phyloP scores from a whole-genome alignment of 2,329 filamentous ascomycete genomes.

The Biscogniauxia mediterranea region DNA sequence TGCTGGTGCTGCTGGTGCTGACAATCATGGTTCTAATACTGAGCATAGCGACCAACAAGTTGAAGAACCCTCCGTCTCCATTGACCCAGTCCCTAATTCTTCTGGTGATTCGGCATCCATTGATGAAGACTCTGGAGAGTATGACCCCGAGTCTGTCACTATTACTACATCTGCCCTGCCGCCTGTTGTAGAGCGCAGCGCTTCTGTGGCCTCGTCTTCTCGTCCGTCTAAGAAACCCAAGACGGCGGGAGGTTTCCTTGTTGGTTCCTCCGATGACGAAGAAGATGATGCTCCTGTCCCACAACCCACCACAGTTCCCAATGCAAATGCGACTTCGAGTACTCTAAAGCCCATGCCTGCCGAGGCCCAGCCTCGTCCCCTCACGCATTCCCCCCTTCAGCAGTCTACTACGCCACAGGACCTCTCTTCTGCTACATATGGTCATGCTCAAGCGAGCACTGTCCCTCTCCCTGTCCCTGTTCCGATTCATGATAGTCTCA shows the following conservation, averaged over 20 bases:
- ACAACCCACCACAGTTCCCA: neutral
- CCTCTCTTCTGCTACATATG: neutral
- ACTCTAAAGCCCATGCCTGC: slow-evolving; percentile 26
- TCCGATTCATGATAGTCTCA: slow-evolving; percentile 4
- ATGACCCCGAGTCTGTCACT: slow-evolving; percentile 57
- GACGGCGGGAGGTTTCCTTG: slow-evolving; percentile 58
- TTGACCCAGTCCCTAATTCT: slow-evolving; percentile 45
- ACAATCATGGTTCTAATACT: slow-evolving; percentile 52
- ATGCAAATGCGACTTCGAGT: slow-evolving; percentile 7
- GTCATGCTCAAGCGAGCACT: slow-evolving; percentile 16
- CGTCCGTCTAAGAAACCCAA: slow-evolving; percentile 55
- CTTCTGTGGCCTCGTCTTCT: slow-evolving; percentile 33
- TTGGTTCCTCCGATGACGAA: slow-evolving; percentile 60
- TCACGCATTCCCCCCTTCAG: slow-evolving; percentile 25
- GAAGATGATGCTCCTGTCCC: slow-evolving; percentile 36
- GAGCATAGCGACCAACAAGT: slow-evolving; percentile 55
- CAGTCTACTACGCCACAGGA: slow-evolving; percentile 23
- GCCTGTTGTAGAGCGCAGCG: slow-evolving; percentile 30
- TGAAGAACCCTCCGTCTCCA: slow-evolving; percentile 44
- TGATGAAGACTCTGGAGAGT: slow-evolving; percentile 55
- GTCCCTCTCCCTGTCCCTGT: slow-evolving; percentile 5
- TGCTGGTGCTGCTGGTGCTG: slow-evolving; percentile 47
- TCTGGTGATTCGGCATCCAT: slow-evolving; percentile 48
- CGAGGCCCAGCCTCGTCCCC: slow-evolving; percentile 17
- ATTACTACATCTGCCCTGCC: slow-evolving; percentile 31